Base-by-base conservation (phyloP, 805 yeast genomes). In the Wickerhamiella spandovensis region DNA sequence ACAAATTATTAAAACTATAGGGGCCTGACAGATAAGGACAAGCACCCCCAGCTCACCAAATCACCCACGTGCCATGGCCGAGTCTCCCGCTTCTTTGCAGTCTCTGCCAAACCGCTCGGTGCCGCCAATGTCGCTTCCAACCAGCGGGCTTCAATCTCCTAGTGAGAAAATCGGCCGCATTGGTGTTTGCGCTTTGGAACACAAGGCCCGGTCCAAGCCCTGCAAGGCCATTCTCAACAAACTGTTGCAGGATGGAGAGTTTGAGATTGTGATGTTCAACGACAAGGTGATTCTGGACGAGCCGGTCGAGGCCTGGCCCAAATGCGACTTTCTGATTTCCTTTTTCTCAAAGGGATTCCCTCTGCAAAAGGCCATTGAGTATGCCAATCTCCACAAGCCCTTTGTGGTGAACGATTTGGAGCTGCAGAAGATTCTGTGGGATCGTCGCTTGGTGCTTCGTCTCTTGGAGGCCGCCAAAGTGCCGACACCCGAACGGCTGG, bases 181-280 rank as follows among this genome's bases (percentile, higher is more conserved):
- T 58, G 99, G 99, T 48, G 95, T 92, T 1, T 92, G 99, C 69
- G 99, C 99, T 10, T 89, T 92, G 97, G 99, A 92, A 66, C 82
- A 89, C 52, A 92, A 92, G 66, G 98, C 89, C 1, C 74, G 95
- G 61, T 83, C 95, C 43, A 92, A 92, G 69, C 98, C 99, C 2
- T 90, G 97, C 63, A 73, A 97, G 52, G 85, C 84, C 54, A 92
- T 92, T 56, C 72, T 92, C 59, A 88, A 85, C 64, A 72, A 95
- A 48, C 70, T 92, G 62, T 84, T 90, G 52, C 95, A 84, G 57
- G 81, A 84, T 58, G 97, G 96, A 25, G 97, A 92, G 68, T 92
- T 92, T 64, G 97, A 92, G 62, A 87, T 97, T 0, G 84, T 92
- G 18, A 88, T 92, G 49, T 92, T 92, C 70, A 97, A 97, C 52